Conservation (phyloP, 2,329 filamentous ascomycete species). For the Fusarium udum region DNA sequence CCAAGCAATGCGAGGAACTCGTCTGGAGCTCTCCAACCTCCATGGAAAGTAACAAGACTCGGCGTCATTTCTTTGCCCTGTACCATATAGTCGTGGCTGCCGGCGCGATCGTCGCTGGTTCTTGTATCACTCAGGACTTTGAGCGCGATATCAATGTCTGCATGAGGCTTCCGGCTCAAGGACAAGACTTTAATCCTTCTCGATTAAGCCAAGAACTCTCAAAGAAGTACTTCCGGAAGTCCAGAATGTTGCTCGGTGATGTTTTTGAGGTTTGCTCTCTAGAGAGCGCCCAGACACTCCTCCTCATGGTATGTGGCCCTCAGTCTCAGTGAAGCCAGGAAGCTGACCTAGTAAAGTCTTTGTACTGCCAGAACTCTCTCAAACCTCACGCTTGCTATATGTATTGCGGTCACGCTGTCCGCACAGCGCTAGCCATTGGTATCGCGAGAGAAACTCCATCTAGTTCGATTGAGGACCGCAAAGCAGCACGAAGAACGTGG, state of each 20-base stretch:
- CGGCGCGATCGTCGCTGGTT: neutral
- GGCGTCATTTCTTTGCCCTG: neutral
- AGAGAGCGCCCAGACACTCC: neutral
- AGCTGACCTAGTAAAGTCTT: neutral
- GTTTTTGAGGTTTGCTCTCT: neutral
- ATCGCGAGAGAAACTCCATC: neutral
- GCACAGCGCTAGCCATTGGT: neutral
- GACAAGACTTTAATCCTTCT: neutral
- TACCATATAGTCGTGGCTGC: neutral
- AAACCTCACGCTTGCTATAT: slow-evolving; percentile 1
- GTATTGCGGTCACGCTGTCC: neutral
- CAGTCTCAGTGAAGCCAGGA: fast-evolving
- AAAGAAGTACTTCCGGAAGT: neutral
- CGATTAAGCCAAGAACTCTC: neutral
- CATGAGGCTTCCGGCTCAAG: neutral
- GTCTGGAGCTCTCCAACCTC: neutral
- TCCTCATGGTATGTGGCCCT: neutral
- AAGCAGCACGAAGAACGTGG: neutral
- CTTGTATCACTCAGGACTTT: neutral
- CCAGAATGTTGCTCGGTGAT: neutral
- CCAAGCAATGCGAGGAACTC: neutral
- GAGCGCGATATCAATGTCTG: neutral
- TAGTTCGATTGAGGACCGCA: neutral
- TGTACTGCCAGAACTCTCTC: slow-evolving; percentile 3
- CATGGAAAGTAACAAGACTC: neutral